Evolutionary conservation across 169 alveolate species (phyloP).

Genomic region (Eimeria sp.): DNA sequence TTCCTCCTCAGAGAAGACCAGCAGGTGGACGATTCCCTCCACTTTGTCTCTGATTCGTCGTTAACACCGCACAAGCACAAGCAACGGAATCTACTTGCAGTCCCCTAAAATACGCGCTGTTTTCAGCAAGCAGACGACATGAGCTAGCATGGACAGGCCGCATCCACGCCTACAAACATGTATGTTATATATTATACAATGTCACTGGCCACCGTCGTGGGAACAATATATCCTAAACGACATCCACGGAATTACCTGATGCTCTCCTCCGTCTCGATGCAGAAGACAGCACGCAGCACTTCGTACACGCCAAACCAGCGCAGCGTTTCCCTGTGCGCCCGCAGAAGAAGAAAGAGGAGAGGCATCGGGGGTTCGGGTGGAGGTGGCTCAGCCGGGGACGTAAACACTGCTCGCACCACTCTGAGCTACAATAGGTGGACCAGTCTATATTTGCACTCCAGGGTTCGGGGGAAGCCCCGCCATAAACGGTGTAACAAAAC

Average conservation of each 20-base stretch:
- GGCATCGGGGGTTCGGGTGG: background rate
- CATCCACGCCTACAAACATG: background rate
- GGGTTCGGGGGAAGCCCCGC: background rate
- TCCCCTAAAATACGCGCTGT: background rate
- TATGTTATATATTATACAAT: no score
- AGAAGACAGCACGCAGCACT: slow-evolving; percentile 24
- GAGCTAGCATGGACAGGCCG: background rate
- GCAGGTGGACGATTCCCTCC: slow-evolving; percentile 20
- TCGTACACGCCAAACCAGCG: slow-evolving; percentile 47
- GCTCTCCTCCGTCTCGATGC: slow-evolving; percentile 33
- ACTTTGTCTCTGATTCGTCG: slow-evolving; percentile 26
- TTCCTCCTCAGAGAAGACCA: slow-evolving; percentile 31
- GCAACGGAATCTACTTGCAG: background rate
- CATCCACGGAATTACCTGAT: background rate
- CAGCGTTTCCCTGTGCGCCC: slow-evolving; percentile 9
- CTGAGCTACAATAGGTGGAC: background rate
- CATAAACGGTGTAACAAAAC: background rate
- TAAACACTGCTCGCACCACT: background rate
- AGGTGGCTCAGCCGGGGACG: background rate
- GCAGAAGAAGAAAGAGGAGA: background rate
- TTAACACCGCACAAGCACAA: background rate
- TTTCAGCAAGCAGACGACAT: background rate
- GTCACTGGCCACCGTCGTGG: background rate
- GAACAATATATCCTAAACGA: background rate
- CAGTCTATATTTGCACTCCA: no score